These are phyloP conservation scores for Exophiala spinifera DNA, from an alignment of 2,329 filamentous ascomycete species.

Conservation along the genomic window DNA sequence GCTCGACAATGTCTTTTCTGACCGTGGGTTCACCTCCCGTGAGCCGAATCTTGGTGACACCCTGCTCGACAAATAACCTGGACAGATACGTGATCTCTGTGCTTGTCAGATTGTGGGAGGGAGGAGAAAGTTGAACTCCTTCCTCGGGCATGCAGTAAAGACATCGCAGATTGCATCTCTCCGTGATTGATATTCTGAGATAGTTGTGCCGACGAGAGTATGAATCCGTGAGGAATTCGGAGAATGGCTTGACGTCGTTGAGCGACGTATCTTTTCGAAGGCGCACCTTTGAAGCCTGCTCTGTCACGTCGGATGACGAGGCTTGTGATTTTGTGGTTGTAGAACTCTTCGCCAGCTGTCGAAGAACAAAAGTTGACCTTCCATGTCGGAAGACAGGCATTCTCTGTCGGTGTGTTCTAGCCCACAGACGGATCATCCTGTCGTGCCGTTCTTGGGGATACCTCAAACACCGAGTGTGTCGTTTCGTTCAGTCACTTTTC, in stretches of 20 bases:
- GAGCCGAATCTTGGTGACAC: conserved; percentile 89
- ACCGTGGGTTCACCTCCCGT: conserved; percentile 96
- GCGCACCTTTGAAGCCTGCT: too few relatives aligned
- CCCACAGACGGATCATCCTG: too few relatives aligned
- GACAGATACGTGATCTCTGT: conserved; percentile 93
- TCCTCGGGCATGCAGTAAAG: conserved; percentile 98
- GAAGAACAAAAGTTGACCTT: too few relatives aligned
- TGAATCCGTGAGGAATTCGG: conserved; percentile 86
- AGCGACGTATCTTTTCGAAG: conserved; percentile 14
- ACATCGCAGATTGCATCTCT: conserved; percentile 93
- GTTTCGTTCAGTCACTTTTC: too few relatives aligned
- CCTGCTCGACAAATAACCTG: conserved; percentile 87
- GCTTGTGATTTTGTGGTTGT: too few relatives aligned
- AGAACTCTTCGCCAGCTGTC: too few relatives aligned
- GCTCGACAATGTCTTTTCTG: conserved; percentile 78
- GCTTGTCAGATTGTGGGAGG: conserved; percentile 76
- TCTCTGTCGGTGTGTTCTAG: too few relatives aligned
- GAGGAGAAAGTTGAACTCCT: conserved; percentile 82
- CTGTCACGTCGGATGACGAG: too few relatives aligned
- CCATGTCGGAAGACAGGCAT: too few relatives aligned
- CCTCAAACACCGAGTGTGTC: too few relatives aligned
- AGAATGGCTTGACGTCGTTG: conserved; percentile 55
- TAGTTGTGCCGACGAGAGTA: conserved; percentile 93
- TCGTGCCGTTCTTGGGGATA: too few relatives aligned
- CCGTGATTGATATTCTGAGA: conserved; percentile 90